Evolutionary conservation across 176 grass and related monocot genomes (phyloP).

Genomic region (Avena sativa): DNA sequence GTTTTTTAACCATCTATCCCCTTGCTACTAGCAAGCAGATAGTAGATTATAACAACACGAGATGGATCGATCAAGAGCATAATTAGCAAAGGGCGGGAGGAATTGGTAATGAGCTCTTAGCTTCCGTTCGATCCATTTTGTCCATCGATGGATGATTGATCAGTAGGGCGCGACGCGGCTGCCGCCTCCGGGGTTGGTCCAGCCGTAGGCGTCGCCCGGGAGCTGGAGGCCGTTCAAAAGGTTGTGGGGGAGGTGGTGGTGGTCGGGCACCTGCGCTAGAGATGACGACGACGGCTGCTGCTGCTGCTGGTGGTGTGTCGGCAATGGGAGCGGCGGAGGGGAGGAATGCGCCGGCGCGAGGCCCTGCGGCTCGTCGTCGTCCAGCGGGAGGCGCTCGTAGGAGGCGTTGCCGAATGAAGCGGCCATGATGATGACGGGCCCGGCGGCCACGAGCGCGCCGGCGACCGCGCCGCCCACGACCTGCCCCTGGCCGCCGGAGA

Average conservation of each 20-base stretch:
- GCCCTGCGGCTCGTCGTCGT: constrained; percentile 68
- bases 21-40: constrained; percentile 35
- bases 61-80: constrained; percentile 23
- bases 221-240: constrained; percentile 76
- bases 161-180: constrained; percentile 58
- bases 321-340: constrained; percentile 52
- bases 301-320: constrained; percentile 35
- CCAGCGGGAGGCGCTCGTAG: constrained; percentile 88
- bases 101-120: constrained; percentile 40
- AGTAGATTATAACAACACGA: constrained; percentile 21
- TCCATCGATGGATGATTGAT: constrained; percentile 3
- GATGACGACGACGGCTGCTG: constrained; percentile 21
- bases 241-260: constrained; percentile 62
- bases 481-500: constrained; percentile 86
- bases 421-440: constrained; percentile 86
- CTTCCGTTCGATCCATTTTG: constrained; percentile 38
- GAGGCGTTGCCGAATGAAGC: constrained; percentile 95
- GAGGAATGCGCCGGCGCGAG: constrained; percentile 54
- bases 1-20: constrained; percentile 36
- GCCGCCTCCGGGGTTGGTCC: constrained; percentile 44
- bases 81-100: constrained; percentile 33
- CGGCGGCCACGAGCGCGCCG: constrained; percentile 69
- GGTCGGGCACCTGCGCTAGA: neutral
- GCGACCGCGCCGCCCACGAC: constrained; percentile 71
- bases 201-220: constrained; percentile 60